phyloP scores from a whole-genome alignment of 192 early-diverging fungal genomes.

The Coemansia sp. region DNA sequence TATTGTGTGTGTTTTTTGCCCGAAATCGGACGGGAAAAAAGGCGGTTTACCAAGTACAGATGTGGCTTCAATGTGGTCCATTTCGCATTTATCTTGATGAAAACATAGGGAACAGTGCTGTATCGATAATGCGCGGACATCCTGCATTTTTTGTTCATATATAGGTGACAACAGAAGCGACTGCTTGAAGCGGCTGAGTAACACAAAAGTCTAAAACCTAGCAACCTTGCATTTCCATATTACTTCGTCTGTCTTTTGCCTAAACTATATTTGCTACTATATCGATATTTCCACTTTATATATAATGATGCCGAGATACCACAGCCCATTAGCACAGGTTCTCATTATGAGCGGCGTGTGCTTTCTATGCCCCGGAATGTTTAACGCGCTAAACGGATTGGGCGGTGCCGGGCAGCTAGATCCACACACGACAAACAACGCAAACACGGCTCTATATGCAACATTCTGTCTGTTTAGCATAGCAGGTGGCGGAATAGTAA shows the following conservation, averaged over 20 bases:
- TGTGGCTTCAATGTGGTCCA: too few species aligned
- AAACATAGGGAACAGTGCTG: too few species aligned
- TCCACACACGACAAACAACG: slow-evolving; percentile 60
- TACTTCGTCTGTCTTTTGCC: not conserved
- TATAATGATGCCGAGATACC: slow-evolving; percentile 42
- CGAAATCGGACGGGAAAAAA: too few species aligned
- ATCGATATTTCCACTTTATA: not conserved
- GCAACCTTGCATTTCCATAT: too few species aligned
- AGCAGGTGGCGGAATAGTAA: slow-evolving; percentile 73
- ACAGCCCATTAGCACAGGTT: slow-evolving; percentile 65
- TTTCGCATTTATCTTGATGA: not conserved
- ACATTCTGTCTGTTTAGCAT: slow-evolving; percentile 74
- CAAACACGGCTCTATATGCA: slow-evolving; percentile 71
- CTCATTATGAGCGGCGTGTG: slow-evolving; percentile 67
- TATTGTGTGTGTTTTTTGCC: slow-evolving; percentile 2
- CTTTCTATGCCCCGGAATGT: slow-evolving; percentile 80
- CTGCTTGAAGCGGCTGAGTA: too few species aligned
- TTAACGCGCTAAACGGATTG: slow-evolving; percentile 64
- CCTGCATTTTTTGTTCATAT: too few species aligned
- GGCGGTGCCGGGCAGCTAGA: slow-evolving; percentile 67
- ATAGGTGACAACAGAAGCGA: too few species aligned
- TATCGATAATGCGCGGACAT: too few species aligned
- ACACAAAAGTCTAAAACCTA: too few species aligned
- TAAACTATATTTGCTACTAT: not conserved
- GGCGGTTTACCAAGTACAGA: too few species aligned